These are phyloP conservation scores for Oxyria digyna DNA, from an alignment of 148 eudicot species.

Conservation along the genomic window DNA sequence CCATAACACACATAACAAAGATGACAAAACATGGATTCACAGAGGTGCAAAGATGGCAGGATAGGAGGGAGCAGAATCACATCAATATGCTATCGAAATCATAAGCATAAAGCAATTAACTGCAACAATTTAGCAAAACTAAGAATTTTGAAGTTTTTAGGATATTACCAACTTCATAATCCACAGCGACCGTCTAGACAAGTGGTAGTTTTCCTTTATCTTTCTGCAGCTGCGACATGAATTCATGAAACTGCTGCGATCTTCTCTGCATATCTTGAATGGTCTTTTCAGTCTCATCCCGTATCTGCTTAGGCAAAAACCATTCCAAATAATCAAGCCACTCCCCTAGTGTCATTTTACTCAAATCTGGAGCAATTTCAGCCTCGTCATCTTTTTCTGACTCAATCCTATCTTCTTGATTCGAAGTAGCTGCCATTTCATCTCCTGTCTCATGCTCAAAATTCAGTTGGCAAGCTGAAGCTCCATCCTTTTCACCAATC, in stretches of 20 bases:
- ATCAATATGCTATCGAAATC: neutral
- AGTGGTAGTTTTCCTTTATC: slow-evolving; percentile 18
- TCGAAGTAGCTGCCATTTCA: neutral
- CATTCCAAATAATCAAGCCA: slow-evolving; percentile 60
- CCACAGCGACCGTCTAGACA: slow-evolving; percentile 7
- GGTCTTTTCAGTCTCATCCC: slow-evolving; percentile 38
- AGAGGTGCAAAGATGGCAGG: neutral
- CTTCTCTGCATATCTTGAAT: slow-evolving; percentile 37
- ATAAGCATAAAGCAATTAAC: neutral
- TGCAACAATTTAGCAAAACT: neutral
- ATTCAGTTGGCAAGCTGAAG: slow-evolving; percentile 1
- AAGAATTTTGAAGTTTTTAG: neutral
- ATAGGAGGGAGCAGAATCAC: neutral
- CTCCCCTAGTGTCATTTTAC: slow-evolving; percentile 60
- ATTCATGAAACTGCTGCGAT: slow-evolving; percentile 41
- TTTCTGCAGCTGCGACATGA: slow-evolving; percentile 34
- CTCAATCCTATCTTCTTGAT: neutral
- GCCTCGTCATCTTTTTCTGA: slow-evolving; percentile 10
- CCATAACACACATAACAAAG: neutral
- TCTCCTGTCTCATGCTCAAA: neutral
- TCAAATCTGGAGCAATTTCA: slow-evolving; percentile 28
- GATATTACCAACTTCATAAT: neutral
- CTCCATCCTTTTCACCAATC: neutral
- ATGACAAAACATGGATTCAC: neutral
- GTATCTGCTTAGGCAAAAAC: slow-evolving; percentile 46